Evolutionary conservation across 208 protist genomes (phyloP).

Genomic region (Wallacemonas sp.): DNA sequence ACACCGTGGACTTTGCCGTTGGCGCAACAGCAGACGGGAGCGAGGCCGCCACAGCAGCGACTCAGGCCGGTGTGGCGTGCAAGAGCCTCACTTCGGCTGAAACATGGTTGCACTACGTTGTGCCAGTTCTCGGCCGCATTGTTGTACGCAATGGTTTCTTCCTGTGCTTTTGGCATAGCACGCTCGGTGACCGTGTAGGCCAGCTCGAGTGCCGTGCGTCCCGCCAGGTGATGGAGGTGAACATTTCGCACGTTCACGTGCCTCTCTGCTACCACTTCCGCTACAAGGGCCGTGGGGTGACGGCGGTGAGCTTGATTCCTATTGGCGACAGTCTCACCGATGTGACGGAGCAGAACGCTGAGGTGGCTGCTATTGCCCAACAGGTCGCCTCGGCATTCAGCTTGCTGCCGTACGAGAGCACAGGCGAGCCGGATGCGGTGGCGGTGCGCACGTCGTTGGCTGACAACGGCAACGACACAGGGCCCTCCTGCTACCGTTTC

Average conservation of each 20-base stretch:
- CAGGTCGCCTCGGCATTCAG: slow-evolving; percentile 46
- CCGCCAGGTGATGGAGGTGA: slow-evolving; percentile 40
- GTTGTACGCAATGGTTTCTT: slow-evolving; percentile 46
- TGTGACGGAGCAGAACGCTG: slow-evolving; percentile 40
- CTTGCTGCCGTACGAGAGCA: slow-evolving; percentile 30
- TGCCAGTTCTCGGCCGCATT: slow-evolving; percentile 35
- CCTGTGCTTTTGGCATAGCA: slow-evolving; percentile 48
- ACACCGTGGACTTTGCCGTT: not conserved
- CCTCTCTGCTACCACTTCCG: slow-evolving; percentile 48
- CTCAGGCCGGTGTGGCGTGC: not conserved
- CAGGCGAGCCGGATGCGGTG: slow-evolving; percentile 1
- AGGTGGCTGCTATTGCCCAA: slow-evolving; percentile 47
- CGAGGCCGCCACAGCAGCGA: not conserved
- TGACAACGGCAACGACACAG: slow-evolving; percentile 15
- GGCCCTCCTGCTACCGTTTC: slow-evolving; percentile 22
- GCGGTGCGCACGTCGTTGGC: not conserved
- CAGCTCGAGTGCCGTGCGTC: slow-evolving; percentile 47
- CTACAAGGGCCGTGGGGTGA: slow-evolving; percentile 54
- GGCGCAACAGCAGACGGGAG: not conserved
- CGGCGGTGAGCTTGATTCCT: slow-evolving; percentile 31
- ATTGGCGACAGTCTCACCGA: slow-evolving; percentile 33
- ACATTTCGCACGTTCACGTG: slow-evolving; percentile 42
- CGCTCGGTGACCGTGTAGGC: slow-evolving; percentile 37
- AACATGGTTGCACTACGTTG: slow-evolving; percentile 35
- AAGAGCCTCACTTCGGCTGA: slow-evolving; percentile 20